phyloP scores from a whole-genome alignment of 129 eudicot genomes.

The Helichrysum umbraculigerum region DNA sequence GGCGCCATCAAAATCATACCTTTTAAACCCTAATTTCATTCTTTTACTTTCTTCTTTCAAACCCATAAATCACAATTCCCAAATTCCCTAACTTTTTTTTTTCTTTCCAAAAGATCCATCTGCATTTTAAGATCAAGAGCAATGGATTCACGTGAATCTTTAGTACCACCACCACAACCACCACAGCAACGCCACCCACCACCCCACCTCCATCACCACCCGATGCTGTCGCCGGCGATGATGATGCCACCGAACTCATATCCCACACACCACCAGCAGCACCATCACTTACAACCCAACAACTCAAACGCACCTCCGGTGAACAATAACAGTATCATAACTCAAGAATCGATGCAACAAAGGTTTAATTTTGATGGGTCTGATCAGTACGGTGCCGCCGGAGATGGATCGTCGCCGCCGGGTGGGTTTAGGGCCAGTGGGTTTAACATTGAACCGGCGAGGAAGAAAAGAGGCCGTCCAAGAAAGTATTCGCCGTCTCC shows the following conservation, averaged over 20 bases:
- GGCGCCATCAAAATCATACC: slow-evolving; percentile 21
- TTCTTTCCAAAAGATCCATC: slow-evolving; percentile 25
- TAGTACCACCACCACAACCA: slow-evolving; percentile 39
- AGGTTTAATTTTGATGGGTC: slow-evolving; percentile 53
- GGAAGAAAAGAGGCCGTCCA: slow-evolving; percentile 85
- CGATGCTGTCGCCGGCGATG: slow-evolving; percentile 31
- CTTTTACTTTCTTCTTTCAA: slow-evolving; percentile 10
- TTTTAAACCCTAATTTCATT: slow-evolving; percentile 6
- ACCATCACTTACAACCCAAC: slow-evolving; percentile 24
- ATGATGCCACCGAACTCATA: slow-evolving; percentile 38
- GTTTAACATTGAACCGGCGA: slow-evolving; percentile 59
- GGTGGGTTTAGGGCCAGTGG: slow-evolving; percentile 50
- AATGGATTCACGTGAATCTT: slow-evolving; percentile 54
- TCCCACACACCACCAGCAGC: slow-evolving; percentile 34
- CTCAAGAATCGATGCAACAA: slow-evolving; percentile 27
- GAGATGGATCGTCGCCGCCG: slow-evolving; percentile 50
- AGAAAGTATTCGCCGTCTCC: slow-evolving; percentile 80
- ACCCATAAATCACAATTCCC: slow-evolving; percentile 22
- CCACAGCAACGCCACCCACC: slow-evolving; percentile 38
- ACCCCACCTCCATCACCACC: slow-evolving; percentile 28
- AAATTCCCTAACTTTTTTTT: slow-evolving; percentile 11
- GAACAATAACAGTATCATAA: slow-evolving; percentile 26
- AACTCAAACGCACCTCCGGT: slow-evolving; percentile 22
- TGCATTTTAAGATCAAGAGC: slow-evolving; percentile 27
- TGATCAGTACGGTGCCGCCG: slow-evolving; percentile 45